Evolutionary conservation across 2,329 filamentous ascomycete genomes (phyloP), one percentile per base, ranked within the genome.

Genomic region (Paraconiothyrium sp.): DNA sequence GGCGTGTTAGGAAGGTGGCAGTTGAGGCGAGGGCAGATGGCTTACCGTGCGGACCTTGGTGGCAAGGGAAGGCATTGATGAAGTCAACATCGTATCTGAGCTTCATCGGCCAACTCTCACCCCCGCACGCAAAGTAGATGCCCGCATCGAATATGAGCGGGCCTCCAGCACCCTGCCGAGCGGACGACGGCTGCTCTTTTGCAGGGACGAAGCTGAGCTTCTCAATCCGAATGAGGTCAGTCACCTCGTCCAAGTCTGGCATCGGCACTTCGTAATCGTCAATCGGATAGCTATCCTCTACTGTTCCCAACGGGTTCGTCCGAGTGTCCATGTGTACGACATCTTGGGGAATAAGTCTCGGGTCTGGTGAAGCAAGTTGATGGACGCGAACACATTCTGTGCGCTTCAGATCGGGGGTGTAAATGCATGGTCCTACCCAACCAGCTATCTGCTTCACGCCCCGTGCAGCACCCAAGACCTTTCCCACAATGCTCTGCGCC

Each of bases 381-480:
- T 89, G 87, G 59, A 93, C 86, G 37, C 89, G 84, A 0, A 90
- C 89, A 63, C 92, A 91, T 76, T 93, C 89, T 1, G 88, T 89
- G 41, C 88, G 86, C 52, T 83, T 84, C 3, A 93, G 85, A 72
- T 92, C 89, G 3, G 83, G 80, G 1, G 89, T 90, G 24, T 89
- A 89, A 8, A 89, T 85, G 34, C 89, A 90, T 2, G 91, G 91
- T 0, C 91, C 91, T 43, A 93, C 82, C 91, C 91, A 93, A 27
- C 91, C 91, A 47, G 87, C 90, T 22, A 91, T 84, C 58, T 90
- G 85, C 65, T 85, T 86, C 68, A 91, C 92, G 0, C 90, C 92
- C 27, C 90, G 88, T 43, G 88, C 90, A 27, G 81, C 81, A 1
- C 82, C 82, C 8, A 93, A 82, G 2, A 93, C 90, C 72, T 92